Evolutionary conservation across 2,329 filamentous ascomycete genomes (phyloP).

Genomic region (Ophiostoma piceae): DNA sequence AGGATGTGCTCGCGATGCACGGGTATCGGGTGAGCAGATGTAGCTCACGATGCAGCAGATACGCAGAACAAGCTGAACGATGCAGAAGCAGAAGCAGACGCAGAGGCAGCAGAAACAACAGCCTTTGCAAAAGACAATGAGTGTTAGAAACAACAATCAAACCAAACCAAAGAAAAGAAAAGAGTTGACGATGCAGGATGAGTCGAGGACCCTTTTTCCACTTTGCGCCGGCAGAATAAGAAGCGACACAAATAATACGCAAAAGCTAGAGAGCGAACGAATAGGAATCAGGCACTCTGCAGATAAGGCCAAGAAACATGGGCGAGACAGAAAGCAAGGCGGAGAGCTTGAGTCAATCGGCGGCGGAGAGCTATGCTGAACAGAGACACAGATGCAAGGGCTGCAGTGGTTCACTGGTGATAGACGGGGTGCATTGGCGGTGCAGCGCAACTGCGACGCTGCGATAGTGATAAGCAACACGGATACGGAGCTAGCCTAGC

Average conservation of each 20-base stretch:
- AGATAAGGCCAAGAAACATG: conserved; percentile 1
- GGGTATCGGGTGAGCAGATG: not conserved
- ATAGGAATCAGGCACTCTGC: not conserved
- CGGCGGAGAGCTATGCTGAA: no score
- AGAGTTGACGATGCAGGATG: conserved; percentile 1
- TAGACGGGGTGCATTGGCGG: not conserved
- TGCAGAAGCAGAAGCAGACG: not conserved
- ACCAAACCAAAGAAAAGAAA: not conserved
- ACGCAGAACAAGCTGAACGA: not conserved
- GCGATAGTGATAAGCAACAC: conserved; percentile 9
- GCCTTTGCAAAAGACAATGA: not conserved
- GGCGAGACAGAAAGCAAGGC: conserved; percentile 1
- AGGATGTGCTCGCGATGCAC: not conserved
- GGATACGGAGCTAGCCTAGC: not conserved
- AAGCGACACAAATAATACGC: not conserved
- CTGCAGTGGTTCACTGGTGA: not conserved
- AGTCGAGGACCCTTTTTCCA: conserved; percentile 7
- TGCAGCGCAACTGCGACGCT: not conserved
- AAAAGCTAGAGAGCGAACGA: not conserved
- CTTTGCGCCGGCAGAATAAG: not conserved
- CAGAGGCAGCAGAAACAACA: not conserved
- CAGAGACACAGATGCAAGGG: not conserved
- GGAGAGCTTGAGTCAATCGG: not conserved
- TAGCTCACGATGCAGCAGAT: not conserved
- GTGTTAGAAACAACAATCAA: not conserved